These are phyloP conservation scores for Phyllosticta citriasiana DNA, from an alignment of 2,329 filamentous ascomycete species.

Conservation along the genomic window DNA sequence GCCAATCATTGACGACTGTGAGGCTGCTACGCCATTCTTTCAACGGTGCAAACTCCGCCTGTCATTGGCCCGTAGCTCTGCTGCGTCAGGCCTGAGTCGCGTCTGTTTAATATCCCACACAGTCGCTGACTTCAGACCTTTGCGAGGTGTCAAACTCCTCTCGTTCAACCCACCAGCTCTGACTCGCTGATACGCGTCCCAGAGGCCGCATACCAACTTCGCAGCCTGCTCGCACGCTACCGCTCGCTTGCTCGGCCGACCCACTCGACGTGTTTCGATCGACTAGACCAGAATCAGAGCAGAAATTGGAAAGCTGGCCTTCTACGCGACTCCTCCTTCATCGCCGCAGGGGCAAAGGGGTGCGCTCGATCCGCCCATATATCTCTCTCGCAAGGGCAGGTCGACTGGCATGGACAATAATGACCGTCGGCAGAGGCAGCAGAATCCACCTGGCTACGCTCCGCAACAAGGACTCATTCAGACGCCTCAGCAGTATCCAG, in stretches of 20 bases:
- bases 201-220: constrained; percentile 3
- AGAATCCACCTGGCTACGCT: constrained; percentile 59
- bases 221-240: constrained; percentile 2
- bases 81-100: constrained; percentile 21
- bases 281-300: constrained; percentile 3
- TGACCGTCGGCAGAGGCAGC: constrained; percentile 62
- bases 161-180: constrained; percentile 13
- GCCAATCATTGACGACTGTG: constrained; percentile 20
- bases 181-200: constrained; percentile 10
- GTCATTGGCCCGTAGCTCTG: constrained; percentile 25
- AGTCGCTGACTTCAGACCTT: constrained; percentile 19
- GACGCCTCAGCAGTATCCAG: constrained; percentile 31
- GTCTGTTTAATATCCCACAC: constrained; percentile 27
- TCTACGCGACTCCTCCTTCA: constrained; percentile 51
- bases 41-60: constrained; percentile 14
- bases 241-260: constrained; percentile 8
- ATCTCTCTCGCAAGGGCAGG: constrained; percentile 43
- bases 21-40: constrained; percentile 26
- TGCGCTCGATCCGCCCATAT: constrained; percentile 47
- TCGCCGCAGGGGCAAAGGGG: constrained; percentile 56
- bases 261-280: constrained; percentile 8
- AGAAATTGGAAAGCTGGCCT: constrained; percentile 52
- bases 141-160: constrained; percentile 16
- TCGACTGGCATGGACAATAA: constrained; percentile 68
- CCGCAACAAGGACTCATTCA: constrained; percentile 39